Percentiles rank a stretch among this genome's conserved stretches.
Conservation (phyloP, 306 rosid species). For the Begonia peltatifolia region DNA sequence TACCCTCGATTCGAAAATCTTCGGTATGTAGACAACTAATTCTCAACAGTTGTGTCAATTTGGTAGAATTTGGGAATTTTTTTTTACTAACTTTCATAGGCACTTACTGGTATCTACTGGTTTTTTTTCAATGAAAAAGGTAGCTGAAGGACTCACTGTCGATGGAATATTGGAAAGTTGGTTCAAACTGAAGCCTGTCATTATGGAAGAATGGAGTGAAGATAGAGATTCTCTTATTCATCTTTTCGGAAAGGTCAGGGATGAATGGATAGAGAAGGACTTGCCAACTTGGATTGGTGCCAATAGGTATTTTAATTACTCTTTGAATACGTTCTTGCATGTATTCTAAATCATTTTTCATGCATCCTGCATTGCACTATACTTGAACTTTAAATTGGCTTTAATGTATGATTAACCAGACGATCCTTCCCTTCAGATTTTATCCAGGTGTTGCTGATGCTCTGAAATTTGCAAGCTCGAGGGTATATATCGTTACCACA, state of each 20-base stretch:
- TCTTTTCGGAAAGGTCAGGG: slow-evolving; percentile 72
- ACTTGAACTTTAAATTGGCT: slow-evolving; percentile 1
- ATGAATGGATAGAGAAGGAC: slow-evolving; percentile 75
- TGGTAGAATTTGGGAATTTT: not conserved
- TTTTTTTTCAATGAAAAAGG: slow-evolving; percentile 42
- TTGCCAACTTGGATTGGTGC: slow-evolving; percentile 65
- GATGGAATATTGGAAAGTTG: slow-evolving; percentile 74
- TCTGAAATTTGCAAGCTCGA: slow-evolving; percentile 64
- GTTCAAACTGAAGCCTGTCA: slow-evolving; percentile 51
- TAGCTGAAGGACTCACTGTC: slow-evolving; percentile 58
- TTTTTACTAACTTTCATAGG: slow-evolving; percentile 4
- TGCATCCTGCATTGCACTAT: not conserved
- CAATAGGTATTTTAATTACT: slow-evolving; percentile 52
- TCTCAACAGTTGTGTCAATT: no score
- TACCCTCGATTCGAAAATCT: slow-evolving; percentile 51
- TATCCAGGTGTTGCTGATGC: slow-evolving; percentile 82
- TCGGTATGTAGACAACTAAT: slow-evolving; percentile 33
- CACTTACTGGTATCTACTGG: slow-evolving; percentile 5
- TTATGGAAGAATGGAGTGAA: slow-evolving; percentile 72
- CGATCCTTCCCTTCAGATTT: slow-evolving; percentile 28
- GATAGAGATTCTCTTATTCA: slow-evolving; percentile 42
- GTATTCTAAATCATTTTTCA: not conserved
- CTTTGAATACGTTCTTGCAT: not conserved
- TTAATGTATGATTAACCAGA: slow-evolving; percentile 1
- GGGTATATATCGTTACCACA: slow-evolving; percentile 62